Percentiles rank a stretch among this genome's conserved stretches.
phyloP scores from a whole-genome alignment of 345 rosid species.

The Salix suchowensis region DNA sequence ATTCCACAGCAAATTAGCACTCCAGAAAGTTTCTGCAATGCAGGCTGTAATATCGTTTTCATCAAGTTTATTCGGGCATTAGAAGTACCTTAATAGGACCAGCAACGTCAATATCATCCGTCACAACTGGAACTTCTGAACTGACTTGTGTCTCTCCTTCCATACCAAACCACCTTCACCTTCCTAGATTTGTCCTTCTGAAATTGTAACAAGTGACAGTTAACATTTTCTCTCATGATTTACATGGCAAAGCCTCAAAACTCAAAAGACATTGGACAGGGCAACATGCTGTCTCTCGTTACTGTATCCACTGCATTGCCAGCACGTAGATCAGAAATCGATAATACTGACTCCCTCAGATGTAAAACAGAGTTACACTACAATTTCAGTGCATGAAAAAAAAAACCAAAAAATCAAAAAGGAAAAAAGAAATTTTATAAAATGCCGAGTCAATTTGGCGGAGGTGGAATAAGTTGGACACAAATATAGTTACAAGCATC shows the following conservation, averaged over 20 bases:
- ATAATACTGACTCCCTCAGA: not conserved
- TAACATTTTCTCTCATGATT: not conserved
- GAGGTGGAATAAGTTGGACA: not conserved
- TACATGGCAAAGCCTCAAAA: not conserved
- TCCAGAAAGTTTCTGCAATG: not conserved
- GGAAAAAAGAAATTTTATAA: not conserved
- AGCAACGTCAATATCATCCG: conserved; percentile 34
- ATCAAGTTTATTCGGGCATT: not conserved
- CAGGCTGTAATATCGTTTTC: not conserved
- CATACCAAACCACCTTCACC: conserved; percentile 34
- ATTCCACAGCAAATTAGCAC: not conserved
- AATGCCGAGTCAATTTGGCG: not conserved
- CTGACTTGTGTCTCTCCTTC: conserved; percentile 47
- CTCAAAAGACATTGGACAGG: not conserved
- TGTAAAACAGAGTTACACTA: not conserved
- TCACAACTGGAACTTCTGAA: conserved; percentile 54
- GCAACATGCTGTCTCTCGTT: not conserved
- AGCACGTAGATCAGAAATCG: not conserved
- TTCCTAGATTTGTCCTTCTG: conserved; percentile 2
- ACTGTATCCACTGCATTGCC: not conserved
- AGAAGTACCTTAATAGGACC: conserved; percentile 50
- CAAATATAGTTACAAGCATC: not conserved
- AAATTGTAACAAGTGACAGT: not conserved
- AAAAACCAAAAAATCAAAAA: not conserved
- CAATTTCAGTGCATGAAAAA: not conserved